phyloP scores from a whole-genome alignment of 345 rosid species.

The Gossypium longicalyx region DNA sequence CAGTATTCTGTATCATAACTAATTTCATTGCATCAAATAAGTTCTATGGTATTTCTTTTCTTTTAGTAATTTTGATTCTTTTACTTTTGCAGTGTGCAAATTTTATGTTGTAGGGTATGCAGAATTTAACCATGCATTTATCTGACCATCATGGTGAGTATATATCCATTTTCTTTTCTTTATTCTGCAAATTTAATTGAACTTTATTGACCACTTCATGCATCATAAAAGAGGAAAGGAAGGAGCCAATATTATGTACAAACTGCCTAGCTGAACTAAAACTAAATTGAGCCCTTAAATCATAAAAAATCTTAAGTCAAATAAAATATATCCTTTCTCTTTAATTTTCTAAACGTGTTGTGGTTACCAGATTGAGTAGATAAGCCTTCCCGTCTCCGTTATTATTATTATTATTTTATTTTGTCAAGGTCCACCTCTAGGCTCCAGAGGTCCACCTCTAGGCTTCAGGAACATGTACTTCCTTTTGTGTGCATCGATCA shows the following conservation, averaged over 20 bases:
- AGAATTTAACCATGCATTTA: constrained; percentile 14
- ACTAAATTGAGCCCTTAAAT: neutral
- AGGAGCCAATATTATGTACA: neutral
- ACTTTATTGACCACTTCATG: neutral
- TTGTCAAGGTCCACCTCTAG: neutral
- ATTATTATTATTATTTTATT: too few species aligned
- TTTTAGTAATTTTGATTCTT: constrained; percentile 9
- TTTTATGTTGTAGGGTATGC: constrained; percentile 20
- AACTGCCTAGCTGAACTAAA: neutral
- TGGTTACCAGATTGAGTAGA: too few species aligned
- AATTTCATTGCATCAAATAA: neutral
- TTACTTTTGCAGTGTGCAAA: constrained; percentile 34
- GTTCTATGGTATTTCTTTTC: neutral
- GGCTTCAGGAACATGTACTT: neutral
- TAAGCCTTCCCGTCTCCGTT: too few species aligned
- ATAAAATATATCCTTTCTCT: neutral
- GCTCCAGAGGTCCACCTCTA: too few species aligned
- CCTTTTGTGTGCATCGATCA: neutral
- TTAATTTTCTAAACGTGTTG: neutral
- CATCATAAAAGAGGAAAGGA: neutral
- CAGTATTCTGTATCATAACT: neutral
- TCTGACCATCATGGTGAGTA: constrained; percentile 30
- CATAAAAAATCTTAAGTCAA: neutral
- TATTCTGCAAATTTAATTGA: neutral
- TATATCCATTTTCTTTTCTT: neutral